Base-by-base conservation (phyloP, 371 early-diverging fungal genomes). In the Mortierella sp. region DNA sequence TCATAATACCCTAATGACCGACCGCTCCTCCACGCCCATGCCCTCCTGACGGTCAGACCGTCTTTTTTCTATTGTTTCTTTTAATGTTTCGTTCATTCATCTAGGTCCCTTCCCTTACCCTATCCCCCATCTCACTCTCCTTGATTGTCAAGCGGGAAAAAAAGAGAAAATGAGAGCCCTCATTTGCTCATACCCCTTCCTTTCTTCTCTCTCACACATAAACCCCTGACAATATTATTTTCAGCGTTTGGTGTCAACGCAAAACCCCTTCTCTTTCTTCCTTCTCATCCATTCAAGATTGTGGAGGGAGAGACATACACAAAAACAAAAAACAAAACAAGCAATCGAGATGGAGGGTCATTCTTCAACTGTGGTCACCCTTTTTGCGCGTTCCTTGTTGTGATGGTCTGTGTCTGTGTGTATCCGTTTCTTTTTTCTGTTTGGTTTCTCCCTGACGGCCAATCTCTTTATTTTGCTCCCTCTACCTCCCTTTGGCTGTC, bases 261-360 rank as follows among this genome's bases (percentile, higher is more conserved):
- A 54, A 24, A 24, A 24, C 34, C 21, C 44, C 19, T 26, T 58
- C 28, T 26, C 58, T 58, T 58, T 28, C 26, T 10, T 58, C 55
- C 55, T 5, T 48, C 1, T 48, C 50, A 13, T 16, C 55, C 55
- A 55, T 55, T 28, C 14, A 60, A 60, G 55, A 19, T 31, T 8
- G 19, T 28, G n/a, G n/a, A n/a, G n/a, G n/a, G n/a, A n/a, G n/a
- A n/a, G n/a, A n/a, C n/a, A n/a, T n/a, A n/a, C n/a, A n/a, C n/a
- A n/a, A n/a, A n/a, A n/a, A n/a, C n/a, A n/a, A n/a, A n/a, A 60
- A 60, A 60, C 60, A 31, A 60, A n/a, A 58, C 24, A 63, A 14
- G 4, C 28, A 14, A 13, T 31, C 4, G 31, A 31, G 60, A 31
- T 16, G 9, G 34, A 34, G 26, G 60, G 14, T 13, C 26, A 11